Base-by-base conservation (phyloP, 1,139 yeast genomes). In the Candida sp. region DNA sequence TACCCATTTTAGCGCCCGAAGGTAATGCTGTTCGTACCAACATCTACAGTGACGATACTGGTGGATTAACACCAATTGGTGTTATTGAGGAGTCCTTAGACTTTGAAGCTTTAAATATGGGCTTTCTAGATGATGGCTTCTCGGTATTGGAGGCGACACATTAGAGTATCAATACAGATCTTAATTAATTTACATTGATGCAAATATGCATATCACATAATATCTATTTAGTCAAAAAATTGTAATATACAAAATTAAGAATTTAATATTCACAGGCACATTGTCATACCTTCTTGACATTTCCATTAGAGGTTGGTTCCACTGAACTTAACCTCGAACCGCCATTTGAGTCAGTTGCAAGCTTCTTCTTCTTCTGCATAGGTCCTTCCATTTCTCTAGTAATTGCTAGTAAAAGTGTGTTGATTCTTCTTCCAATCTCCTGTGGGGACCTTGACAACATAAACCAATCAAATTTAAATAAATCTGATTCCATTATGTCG, bases 401-500 rank as follows among this genome's bases (percentile, higher is more conserved):
- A 22, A 93, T 75, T 5, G 95, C 87, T 32, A 89, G 70, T 40
- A 93, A 64, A 44, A 93, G 68, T 0, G 98, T 90, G 42, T 80
- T 82, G 36, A 90, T 81, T 54, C 99, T 78, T 60, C 97, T 78
- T 6, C 89, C 82, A 38, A 93, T 59, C 56, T 93, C 99, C 49
- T 82, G 85, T 0, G 96, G 81, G 0, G 96, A 84, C 53, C 99
- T 75, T 0, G 97, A 87, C 49, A 79, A 73, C 59, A 93, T 79
- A 60, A 83, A 93, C 95, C 96, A 93, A 56, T 93, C 96, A 60
- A 89, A 93, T 42, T 79, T 77, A 68, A 93, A 93, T 43, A 87
- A 63, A 39, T 88, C 93, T 45, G 91, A 83, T 6, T 72, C 70
- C 46, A 79, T 66, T 22, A 91, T 84, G 41, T 88, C 95, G 46